Evolutionary conservation across 805 yeast species (phyloP), one percentile per base, ranked within the genome.

Genomic region (Ogataea trehaloabstinens): DNA sequence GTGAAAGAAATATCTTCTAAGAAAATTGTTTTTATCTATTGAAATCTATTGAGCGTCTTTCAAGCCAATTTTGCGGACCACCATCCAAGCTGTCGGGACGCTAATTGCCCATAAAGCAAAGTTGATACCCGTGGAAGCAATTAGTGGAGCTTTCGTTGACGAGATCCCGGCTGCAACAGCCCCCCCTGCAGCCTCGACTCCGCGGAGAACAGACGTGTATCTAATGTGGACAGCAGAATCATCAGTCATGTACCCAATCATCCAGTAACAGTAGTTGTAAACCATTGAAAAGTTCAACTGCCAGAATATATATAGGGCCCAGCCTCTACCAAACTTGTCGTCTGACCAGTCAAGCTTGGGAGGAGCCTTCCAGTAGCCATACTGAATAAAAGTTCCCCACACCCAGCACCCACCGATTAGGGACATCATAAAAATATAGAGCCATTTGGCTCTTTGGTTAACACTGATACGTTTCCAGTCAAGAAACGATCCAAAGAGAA

Each of bases 261-360:
- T 32, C 35, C 35, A 32, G 19, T 32, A 21, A 21, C 35, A 32
- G 28, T 32, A 32, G 17, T 32, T 22, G 28, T 32, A 32, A 15
- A 22, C 18, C 35, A 32, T 32, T 12, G 35, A 32, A 13, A 32
- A 32, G 24, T 21, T 32, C 8, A 32, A 20, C 28, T 32, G 35
- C 41, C 41, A 37, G 22, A 37, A 37, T 12, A 37, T 37, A 30
- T 31, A 37, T 5, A 37, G 31, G 19, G 41, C 41, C 29, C 34
- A 37, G 6, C 41, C 41, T 18, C 39, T 34, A 8, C 41, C 41
- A 17, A 37, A 37, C 5, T 37, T 37, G 13, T 30, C 17, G 16
- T 37, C 41, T 12, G 28, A 19, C 39, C 41, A 37, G 13, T 37
- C 41, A 11, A 37, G 39, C 10, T 24, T 24, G 8, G 41, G 41